Evolutionary conservation across 2,329 filamentous ascomycete genomes (phyloP).

Genomic region (Fusarium albidum): DNA sequence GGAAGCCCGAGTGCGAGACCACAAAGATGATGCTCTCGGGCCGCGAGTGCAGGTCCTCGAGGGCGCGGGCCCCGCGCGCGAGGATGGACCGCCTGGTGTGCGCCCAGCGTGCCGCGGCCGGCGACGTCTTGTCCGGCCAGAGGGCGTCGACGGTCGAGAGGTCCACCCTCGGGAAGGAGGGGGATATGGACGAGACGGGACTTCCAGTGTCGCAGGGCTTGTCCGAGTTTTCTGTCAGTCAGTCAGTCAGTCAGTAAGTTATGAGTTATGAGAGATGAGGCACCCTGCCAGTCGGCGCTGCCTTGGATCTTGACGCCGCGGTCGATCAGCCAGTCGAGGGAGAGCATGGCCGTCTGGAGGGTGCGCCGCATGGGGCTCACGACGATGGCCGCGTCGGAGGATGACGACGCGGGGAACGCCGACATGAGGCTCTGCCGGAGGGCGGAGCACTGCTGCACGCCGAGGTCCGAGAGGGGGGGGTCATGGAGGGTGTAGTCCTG

Average conservation of each 20-base stretch:
- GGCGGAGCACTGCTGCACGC: slow-evolving; percentile 56
- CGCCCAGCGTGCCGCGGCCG: slow-evolving; percentile 56
- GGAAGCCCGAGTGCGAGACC: slow-evolving; percentile 71
- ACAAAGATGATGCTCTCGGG: slow-evolving; percentile 70
- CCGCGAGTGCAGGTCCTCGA: slow-evolving; percentile 59
- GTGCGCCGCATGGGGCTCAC: slow-evolving; percentile 72
- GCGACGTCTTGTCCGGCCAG: slow-evolving; percentile 69
- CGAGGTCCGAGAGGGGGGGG: slow-evolving; percentile 59
- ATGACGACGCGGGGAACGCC: slow-evolving; percentile 47
- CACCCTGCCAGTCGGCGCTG: slow-evolving; percentile 72
- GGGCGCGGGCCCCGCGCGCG: slow-evolving; percentile 59
- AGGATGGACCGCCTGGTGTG: slow-evolving; percentile 63
- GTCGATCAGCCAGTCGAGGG: slow-evolving; percentile 66
- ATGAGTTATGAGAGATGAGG: neutral
- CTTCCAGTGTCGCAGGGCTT: slow-evolving; percentile 70
- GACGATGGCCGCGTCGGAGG: slow-evolving; percentile 56
- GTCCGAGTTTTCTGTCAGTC: slow-evolving; percentile 56
- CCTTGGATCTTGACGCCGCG: slow-evolving; percentile 62
- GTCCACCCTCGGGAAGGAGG: slow-evolving; percentile 64
- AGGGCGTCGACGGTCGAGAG: slow-evolving; percentile 64
- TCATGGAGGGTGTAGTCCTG: slow-evolving; percentile 59
- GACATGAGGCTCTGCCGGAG: slow-evolving; percentile 53
- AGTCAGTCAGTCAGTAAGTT: too few relatives aligned
- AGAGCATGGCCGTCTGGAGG: slow-evolving; percentile 68
- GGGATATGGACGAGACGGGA: slow-evolving; percentile 50